Evolutionary conservation across 2,329 filamentous ascomycete species (phyloP).

Genomic region (Phyllosticta capitalensis): DNA sequence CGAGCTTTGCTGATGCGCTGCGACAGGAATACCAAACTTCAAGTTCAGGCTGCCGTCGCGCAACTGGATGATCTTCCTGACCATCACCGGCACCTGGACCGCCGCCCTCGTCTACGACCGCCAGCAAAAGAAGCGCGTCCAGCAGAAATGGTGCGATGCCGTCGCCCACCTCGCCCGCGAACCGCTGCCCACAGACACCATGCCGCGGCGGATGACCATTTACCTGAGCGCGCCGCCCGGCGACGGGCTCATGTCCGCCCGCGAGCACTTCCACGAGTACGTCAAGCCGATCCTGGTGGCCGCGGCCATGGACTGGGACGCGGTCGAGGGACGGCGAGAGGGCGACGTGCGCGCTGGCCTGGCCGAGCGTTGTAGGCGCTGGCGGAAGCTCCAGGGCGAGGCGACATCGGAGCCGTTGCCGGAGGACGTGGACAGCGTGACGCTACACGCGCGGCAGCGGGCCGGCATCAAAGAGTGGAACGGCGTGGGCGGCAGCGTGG

Average conservation of each 20-base stretch:
- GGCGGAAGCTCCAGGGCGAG: slow-evolving; percentile 52
- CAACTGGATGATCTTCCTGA: slow-evolving; percentile 95
- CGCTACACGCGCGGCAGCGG: slow-evolving; percentile 54
- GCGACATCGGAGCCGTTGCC: slow-evolving; percentile 34
- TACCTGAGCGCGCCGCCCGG: slow-evolving; percentile 79
- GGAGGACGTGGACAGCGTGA: slow-evolving; percentile 48
- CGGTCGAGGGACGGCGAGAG: slow-evolving; percentile 81
- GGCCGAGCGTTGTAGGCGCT: slow-evolving; percentile 70
- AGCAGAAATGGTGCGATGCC: slow-evolving; percentile 74
- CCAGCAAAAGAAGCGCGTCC: slow-evolving; percentile 74
- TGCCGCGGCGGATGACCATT: slow-evolving; percentile 77
- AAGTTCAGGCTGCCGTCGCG: slow-evolving; percentile 80
- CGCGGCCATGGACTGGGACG: slow-evolving; percentile 90
- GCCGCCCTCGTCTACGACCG: slow-evolving; percentile 84
- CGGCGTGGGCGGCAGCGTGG: slow-evolving; percentile 71
- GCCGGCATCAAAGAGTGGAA: slow-evolving; percentile 62
- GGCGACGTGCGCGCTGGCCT: slow-evolving; percentile 85
- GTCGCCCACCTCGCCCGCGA: slow-evolving; percentile 79
- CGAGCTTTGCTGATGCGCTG: slow-evolving; percentile 11
- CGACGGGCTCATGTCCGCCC: slow-evolving; percentile 72
- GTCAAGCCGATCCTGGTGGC: slow-evolving; percentile 86
- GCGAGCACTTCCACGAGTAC: slow-evolving; percentile 94
- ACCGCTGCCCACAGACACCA: slow-evolving; percentile 58
- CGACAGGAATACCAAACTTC: slow-evolving; percentile 67
- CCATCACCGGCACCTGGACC: slow-evolving; percentile 66